Base-by-base conservation (phyloP, 78 protist genomes). In the Cavenderia fasciculata region DNA sequence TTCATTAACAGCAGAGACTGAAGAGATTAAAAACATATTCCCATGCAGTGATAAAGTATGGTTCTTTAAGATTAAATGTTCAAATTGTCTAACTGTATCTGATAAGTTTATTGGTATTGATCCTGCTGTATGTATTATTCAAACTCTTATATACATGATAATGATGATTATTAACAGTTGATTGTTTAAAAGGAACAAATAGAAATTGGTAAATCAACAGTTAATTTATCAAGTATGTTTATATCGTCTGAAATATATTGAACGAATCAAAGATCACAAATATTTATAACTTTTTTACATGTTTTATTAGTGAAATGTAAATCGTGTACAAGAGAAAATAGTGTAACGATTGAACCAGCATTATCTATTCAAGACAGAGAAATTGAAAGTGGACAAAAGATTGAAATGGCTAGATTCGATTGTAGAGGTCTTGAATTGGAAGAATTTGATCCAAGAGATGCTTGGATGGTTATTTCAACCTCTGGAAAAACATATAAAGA, bases 391-490 rank as follows among this genome's bases (percentile, higher is more conserved):
- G 86, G 62, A 62, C 7, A 59, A 47, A 47, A 43, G 21, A 38
- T 72, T 52, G 86, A 59, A 47, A 29, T 76, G 19, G 86, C 51
- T 12, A 59, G 71, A 44, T 62, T 76, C 47, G 86, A 76, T 61
- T 76, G 86, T 14, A 59, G 86, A 62, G 86, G 86, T 62, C 47
- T 76, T 19, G 86, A 76, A 76, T 29, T 76, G 19, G 86, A 76
- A 47, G 86, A 76, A 47, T 76, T 76, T 49, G 86, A 76, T 76
- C 86, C 86, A 76, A 76, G 86, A 72, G 86, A 75, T 46, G 27
- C 21, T 47, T 75, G 86, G 86, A 19, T 46, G 59, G 47, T 75
- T 21, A 49, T 75, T 11, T 62, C 86, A 61, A 31, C 70, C 14
- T 75, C 86, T n/a, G 86, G 86, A n/a, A 75, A 75, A 46, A 18